phyloP scores from a whole-genome alignment of 768 basidiomycete genomes.

The Pulveroboletus sp. region DNA sequence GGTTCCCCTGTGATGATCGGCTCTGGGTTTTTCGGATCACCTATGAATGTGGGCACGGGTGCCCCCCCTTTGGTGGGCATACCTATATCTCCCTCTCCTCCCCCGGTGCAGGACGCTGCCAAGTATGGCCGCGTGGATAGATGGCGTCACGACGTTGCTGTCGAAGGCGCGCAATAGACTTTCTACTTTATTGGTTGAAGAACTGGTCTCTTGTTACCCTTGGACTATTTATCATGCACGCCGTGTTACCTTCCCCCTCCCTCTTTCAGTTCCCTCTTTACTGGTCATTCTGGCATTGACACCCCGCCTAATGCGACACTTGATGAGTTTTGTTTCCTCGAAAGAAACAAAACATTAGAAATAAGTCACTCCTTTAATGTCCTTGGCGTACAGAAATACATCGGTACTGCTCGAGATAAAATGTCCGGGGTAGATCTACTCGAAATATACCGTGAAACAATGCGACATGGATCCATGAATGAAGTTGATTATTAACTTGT shows the following conservation, averaged over 20 bases:
- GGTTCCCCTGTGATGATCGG: slow-evolving; percentile 61
- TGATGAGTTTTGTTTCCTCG: background rate
- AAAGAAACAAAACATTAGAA: slow-evolving; percentile 17
- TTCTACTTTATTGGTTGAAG: slow-evolving; percentile 7
- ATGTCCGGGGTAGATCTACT: slow-evolving; percentile 34
- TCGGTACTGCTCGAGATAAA: slow-evolving; percentile 27
- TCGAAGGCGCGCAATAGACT: slow-evolving; percentile 50
- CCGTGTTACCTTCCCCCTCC: background rate
- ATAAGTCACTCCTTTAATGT: slow-evolving; percentile 36
- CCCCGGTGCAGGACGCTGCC: slow-evolving; percentile 56
- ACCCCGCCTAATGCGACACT: background rate
- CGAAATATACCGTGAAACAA: slow-evolving; percentile 33
- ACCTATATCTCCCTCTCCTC: slow-evolving; percentile 48
- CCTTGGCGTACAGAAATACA: slow-evolving; percentile 34
- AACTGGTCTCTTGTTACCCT: slow-evolving; percentile 6
- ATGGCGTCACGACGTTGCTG: slow-evolving; percentile 76
- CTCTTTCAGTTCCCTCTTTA: background rate
- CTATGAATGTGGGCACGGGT: slow-evolving; percentile 48
- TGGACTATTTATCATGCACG: background rate
- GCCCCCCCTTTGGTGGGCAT: slow-evolving; percentile 42
- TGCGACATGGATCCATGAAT: slow-evolving; percentile 31
- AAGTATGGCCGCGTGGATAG: slow-evolving; percentile 73
- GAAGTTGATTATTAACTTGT: slow-evolving; percentile 23
- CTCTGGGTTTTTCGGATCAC: slow-evolving; percentile 61
- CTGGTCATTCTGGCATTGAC: slow-evolving; percentile 1